Base-by-base conservation (phyloP, 495 filamentous ascomycete species). In the Penicillium taxi region DNA sequence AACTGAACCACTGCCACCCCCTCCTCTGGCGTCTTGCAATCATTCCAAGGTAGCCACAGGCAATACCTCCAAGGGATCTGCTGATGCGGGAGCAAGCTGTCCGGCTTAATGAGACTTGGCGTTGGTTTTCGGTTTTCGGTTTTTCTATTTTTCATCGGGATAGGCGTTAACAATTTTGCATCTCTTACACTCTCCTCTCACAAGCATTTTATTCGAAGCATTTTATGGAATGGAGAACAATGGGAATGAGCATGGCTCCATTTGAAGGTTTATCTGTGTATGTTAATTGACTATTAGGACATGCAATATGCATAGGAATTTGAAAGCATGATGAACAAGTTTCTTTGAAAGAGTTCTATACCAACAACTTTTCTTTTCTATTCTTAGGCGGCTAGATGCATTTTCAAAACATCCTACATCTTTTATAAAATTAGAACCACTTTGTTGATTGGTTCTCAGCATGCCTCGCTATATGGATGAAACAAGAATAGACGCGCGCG, bases 101-200 rank as follows among this genome's bases (percentile, higher is more conserved):
- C 65, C 64, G 17, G 55, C 62, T 41, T 69, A 56, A 62, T 39
- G 44, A 23, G n/a, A n/a, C n/a, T n/a, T n/a, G n/a, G n/a, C n/a
- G n/a, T n/a, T n/a, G n/a, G n/a, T n/a, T n/a, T n/a, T n/a, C n/a
- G n/a, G n/a, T n/a, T n/a, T n/a, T n/a, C n/a, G n/a, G n/a, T n/a
- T n/a, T n/a, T n/a, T n/a, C n/a, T n/a, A n/a, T n/a, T 27, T n/a
- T 18, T 37, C 34, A 13, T 12, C 1, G 5, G 17, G 18, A 8
- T 31, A 23, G 18, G 18, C 13, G 18, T 33, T 33, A 36, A 30
- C 33, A 42, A 38, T 32, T 42, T 53, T 51, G 49, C 53, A 53
- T 55, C 39, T 44, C 31, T 34, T 48, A 47, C 48, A 47, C 38
- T 58, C 57, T 47, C 48, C 52, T 39, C 55, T 56, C 52, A 42